These are phyloP conservation scores for Vitis cinerea DNA, from an alignment of 164 flowering plant species.

Conservation along the genomic window DNA sequence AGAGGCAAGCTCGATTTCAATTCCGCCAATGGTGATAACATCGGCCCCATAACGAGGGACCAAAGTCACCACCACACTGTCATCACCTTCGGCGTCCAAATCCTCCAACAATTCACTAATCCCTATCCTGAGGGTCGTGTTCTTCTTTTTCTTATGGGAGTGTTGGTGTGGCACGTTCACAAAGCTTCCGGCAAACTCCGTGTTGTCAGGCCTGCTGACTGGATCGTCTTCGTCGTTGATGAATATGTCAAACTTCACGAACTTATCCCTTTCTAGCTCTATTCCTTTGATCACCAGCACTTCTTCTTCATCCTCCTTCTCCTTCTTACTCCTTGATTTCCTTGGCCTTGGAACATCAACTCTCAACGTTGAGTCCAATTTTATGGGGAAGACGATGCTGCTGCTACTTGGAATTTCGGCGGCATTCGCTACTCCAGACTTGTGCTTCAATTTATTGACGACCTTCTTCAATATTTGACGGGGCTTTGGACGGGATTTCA, in stretches of 20 bases:
- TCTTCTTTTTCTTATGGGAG: slow-evolving; percentile 27
- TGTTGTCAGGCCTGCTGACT: slow-evolving; percentile 21
- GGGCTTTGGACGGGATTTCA: slow-evolving; percentile 23
- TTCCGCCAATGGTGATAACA: slow-evolving; percentile 19
- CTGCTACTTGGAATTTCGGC: slow-evolving; percentile 4
- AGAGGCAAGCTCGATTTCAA: slow-evolving; percentile 30
- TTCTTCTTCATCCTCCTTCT: slow-evolving; percentile 60
- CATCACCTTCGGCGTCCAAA: slow-evolving; percentile 55
- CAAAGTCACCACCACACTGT: slow-evolving; percentile 42
- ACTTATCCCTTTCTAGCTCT: slow-evolving; percentile 30
- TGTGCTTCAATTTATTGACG: too few relatives aligned
- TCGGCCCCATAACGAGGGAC: slow-evolving; percentile 35
- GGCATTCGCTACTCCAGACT: slow-evolving; percentile 7
- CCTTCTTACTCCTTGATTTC: slow-evolving; percentile 44
- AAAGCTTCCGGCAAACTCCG: slow-evolving; percentile 63
- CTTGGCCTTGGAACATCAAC: slow-evolving; percentile 40
- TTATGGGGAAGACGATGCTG: slow-evolving; percentile 24
- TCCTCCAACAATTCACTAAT: slow-evolving; percentile 55
- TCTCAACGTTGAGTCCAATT: slow-evolving; percentile 25
- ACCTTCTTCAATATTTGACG: slow-evolving; percentile 4
- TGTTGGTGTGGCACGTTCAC: slow-evolving; percentile 53
- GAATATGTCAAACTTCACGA: slow-evolving; percentile 58
- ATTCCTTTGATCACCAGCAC: slow-evolving; percentile 47
- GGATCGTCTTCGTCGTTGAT: slow-evolving; percentile 50
- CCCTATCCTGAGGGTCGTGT: slow-evolving; percentile 40